Conservation (phyloP, 148 eudicot species). For the Silene latifolia region DNA sequence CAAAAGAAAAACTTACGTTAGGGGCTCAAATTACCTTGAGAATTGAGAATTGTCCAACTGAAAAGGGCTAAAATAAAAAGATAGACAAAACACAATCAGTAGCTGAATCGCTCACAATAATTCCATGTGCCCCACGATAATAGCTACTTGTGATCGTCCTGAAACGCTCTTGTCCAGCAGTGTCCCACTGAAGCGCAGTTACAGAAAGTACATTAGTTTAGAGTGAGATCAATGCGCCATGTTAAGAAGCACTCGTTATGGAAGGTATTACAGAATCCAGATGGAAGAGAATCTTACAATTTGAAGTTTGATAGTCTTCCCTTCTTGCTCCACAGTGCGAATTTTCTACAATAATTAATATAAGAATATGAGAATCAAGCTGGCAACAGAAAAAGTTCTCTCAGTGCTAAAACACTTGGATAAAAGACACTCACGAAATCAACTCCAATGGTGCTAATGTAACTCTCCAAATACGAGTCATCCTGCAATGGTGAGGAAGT, state of each 20-base stretch:
- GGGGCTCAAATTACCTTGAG: slow-evolving; percentile 11
- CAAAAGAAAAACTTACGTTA: slow-evolving; percentile 12
- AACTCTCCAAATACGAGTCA: slow-evolving; percentile 50
- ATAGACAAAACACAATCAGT: neutral
- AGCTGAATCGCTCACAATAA: slow-evolving; percentile 38
- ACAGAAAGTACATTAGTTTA: slow-evolving; percentile 8
- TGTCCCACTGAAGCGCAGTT: slow-evolving; percentile 38
- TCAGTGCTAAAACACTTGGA: neutral
- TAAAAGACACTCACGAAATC: slow-evolving; percentile 40
- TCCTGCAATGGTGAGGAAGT: slow-evolving; percentile 31
- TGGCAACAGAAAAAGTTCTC: neutral
- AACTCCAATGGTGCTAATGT: slow-evolving; percentile 54
- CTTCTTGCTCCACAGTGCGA: slow-evolving; percentile 55
- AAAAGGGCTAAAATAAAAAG: neutral
- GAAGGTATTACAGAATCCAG: no score
- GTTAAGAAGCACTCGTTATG: neutral
- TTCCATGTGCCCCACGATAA: slow-evolving; percentile 58
- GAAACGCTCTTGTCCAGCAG: slow-evolving; percentile 58
- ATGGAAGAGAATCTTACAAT: slow-evolving; percentile 31
- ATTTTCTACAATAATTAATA: slow-evolving; percentile 35
- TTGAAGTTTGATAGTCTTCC: slow-evolving; percentile 47
- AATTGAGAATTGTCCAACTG: neutral
- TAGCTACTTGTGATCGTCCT: slow-evolving; percentile 51
- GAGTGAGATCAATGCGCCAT: neutral
- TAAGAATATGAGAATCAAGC: slow-evolving; percentile 7